Evolutionary conservation across 2,329 filamentous ascomycete species (phyloP).

Genomic region (Colletotrichum theobromicola): DNA sequence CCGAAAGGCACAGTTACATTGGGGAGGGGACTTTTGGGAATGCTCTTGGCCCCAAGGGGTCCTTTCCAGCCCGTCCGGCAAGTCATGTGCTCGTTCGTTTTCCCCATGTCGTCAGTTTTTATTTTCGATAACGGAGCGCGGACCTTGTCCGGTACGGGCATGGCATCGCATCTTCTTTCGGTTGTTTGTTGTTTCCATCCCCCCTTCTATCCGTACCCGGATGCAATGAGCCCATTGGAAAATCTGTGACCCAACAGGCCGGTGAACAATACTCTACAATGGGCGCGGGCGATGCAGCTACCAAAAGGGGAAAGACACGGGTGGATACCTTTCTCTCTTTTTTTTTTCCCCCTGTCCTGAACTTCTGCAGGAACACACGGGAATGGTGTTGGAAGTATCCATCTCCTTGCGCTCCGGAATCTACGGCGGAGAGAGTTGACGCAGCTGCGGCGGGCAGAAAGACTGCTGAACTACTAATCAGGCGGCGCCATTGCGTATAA

Average conservation of each 20-base stretch:
- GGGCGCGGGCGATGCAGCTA: neutral
- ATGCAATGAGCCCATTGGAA: neutral
- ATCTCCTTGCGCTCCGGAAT: neutral
- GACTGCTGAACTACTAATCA: neutral
- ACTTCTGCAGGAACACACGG: neutral
- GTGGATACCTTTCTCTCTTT: neutral
- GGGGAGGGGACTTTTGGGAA: neutral
- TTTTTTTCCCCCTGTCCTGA: neutral
- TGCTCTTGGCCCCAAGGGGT: neutral
- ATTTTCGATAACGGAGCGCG: neutral
- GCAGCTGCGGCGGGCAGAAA: neutral
- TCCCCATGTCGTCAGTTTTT: neutral
- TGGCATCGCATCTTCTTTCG: neutral
- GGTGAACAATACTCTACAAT: neutral
- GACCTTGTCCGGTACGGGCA: neutral
- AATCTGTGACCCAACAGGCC: neutral
- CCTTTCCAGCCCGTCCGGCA: neutral
- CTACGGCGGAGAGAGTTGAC: neutral
- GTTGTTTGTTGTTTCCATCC: neutral
- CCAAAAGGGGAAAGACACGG: neutral
- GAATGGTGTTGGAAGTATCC: neutral
- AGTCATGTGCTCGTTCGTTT: neutral
- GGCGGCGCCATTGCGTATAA: neutral
- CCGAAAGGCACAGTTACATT: constrained; percentile 12
- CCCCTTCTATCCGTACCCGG: neutral